Conservation (phyloP, 2,329 filamentous ascomycete species). For the Trichophyton equinum region DNA sequence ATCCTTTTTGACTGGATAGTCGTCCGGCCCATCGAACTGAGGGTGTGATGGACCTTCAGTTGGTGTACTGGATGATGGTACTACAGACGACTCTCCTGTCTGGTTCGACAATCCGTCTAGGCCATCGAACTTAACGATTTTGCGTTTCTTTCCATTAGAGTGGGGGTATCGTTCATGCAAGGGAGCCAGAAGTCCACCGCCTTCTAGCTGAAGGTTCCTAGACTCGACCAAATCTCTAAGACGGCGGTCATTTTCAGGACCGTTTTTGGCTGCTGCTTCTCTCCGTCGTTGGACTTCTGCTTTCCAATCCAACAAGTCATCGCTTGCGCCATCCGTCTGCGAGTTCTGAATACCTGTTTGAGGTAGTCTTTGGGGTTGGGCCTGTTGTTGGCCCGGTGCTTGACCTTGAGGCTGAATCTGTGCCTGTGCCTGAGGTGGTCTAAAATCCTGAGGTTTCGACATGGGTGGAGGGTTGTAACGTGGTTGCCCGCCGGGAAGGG, state of each 20-base stretch:
- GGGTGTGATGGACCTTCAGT: conserved; percentile 17
- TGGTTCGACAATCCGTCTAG: conserved; percentile 2
- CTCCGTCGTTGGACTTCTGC: conserved; percentile 34
- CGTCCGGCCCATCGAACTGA: conserved; percentile 47
- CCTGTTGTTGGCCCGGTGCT: conserved; percentile 29
- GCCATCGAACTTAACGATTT: conserved; percentile 13
- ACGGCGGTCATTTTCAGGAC: conserved; percentile 26
- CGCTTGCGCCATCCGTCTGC: conserved; percentile 65
- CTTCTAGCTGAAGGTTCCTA: conserved; percentile 32
- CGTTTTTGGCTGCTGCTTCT: conserved; percentile 26
- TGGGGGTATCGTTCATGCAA: conserved; percentile 27
- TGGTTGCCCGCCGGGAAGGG: conserved; percentile 25
- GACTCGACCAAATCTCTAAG: conserved; percentile 33
- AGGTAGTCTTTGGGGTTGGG: conserved; percentile 14
- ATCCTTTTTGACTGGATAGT: conserved; percentile 43
- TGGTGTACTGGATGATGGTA: conserved; percentile 8
- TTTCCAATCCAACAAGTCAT: conserved; percentile 45
- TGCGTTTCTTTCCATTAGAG: conserved; percentile 30
- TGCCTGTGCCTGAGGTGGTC: conserved; percentile 9
- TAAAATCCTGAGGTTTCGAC: conserved; percentile 4
- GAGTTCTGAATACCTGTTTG: conserved; percentile 37
- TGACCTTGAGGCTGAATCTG: conserved; percentile 26
- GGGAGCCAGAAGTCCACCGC: conserved; percentile 34
- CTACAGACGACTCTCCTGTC: background rate
- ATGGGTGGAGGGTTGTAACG: conserved; percentile 8